Percentiles rank a stretch among this genome's conserved stretches.
Evolutionary conservation across 257 asterid genomes (phyloP).

Genomic region (Parsonsia alboflavescens): DNA sequence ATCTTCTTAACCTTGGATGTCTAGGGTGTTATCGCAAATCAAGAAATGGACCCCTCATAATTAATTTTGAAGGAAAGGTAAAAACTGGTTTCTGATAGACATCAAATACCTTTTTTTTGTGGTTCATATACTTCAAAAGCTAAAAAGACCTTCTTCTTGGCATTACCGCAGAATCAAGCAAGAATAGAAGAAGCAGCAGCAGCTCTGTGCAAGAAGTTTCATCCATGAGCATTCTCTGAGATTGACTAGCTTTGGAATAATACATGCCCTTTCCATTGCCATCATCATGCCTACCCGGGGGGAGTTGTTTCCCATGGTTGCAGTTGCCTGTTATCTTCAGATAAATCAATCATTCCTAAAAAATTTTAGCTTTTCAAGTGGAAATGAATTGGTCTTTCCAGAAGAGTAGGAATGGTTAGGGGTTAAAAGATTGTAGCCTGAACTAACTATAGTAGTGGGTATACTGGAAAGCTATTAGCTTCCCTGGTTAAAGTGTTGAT

Average conservation of each 20-base stretch:
- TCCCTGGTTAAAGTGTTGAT: not conserved
- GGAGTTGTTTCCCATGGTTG: not conserved
- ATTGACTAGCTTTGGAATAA: slow-evolving; percentile 17
- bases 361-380: not conserved
- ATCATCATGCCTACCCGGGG: not conserved
- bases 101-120: not conserved
- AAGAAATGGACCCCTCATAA: slow-evolving; percentile 58
- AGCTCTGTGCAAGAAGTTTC: slow-evolving; percentile 47
- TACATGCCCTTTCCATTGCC: not conserved
- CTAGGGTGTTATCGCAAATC: slow-evolving; percentile 61
- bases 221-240: slow-evolving; percentile 39
- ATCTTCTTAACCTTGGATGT: slow-evolving; percentile 13
- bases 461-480: not conserved
- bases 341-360: not conserved
- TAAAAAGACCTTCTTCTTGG: slow-evolving; percentile 5
- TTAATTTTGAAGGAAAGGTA: slow-evolving; percentile 68
- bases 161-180: slow-evolving; percentile 46
- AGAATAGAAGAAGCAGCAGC: slow-evolving; percentile 53
- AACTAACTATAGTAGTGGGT: not conserved
- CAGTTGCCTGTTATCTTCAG: not conserved
- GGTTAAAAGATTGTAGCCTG: not conserved
- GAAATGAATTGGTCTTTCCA: not conserved
- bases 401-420: not conserved
- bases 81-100: not conserved
- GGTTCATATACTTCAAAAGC: not conserved